Evolutionary conservation across 331 rosid genomes (phyloP).

Genomic region (Rosa hybrid): DNA sequence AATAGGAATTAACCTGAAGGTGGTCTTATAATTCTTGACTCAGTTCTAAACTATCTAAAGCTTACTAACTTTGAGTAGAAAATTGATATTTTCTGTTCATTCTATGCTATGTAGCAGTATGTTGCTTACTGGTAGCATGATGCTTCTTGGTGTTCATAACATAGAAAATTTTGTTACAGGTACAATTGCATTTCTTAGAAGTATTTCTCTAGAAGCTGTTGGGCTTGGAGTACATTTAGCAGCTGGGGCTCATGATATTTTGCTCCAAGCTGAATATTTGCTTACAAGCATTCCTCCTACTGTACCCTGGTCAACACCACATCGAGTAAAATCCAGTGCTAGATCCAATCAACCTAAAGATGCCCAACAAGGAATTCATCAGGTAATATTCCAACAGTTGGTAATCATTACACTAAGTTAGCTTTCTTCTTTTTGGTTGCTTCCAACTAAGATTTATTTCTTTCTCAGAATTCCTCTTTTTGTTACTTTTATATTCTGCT

Average conservation of each 20-base stretch:
- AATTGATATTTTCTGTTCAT: background rate
- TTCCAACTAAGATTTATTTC: background rate
- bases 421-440: background rate
- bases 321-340: constrained; percentile 49
- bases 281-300: constrained; percentile 69
- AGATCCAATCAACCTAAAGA: constrained; percentile 92
- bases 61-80: background rate
- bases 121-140: background rate
- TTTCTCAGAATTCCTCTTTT: background rate
- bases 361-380: constrained; percentile 93
- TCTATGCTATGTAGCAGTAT: background rate
- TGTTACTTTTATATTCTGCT: background rate
- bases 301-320: constrained; percentile 37
- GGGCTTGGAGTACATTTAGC: constrained; percentile 98
- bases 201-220: constrained; percentile 96
- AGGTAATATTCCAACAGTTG: constrained; percentile 46
- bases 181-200: constrained; percentile 86
- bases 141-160: constrained; percentile 5
- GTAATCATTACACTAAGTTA: background rate
- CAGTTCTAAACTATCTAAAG: background rate
- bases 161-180: constrained; percentile 45
- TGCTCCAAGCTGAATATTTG: constrained; percentile 78
- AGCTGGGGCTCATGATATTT: constrained; percentile 87
- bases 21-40: background rate
- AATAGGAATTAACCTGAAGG: background rate